Conservation (phyloP, 805 yeast genomes). For the Saccharomycopsis oosterbeekiorum region DNA sequence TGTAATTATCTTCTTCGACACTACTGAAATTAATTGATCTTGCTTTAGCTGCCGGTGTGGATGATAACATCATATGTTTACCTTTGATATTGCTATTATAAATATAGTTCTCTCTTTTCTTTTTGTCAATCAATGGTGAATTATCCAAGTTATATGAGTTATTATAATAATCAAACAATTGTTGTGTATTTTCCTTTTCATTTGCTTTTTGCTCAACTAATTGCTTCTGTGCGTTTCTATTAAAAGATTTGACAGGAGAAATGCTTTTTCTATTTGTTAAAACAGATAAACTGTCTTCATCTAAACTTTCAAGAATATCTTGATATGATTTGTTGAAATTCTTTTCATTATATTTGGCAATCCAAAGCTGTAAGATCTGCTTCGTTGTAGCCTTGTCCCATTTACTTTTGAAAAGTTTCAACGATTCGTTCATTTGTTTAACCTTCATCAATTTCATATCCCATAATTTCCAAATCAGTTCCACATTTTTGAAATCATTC, state of each 20-base stretch:
- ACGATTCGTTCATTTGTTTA: constrained; percentile 8
- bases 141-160: neutral
- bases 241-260: constrained; percentile 16
- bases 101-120: neutral
- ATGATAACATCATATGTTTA: neutral
- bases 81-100: neutral
- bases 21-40: neutral
- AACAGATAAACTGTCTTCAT: neutral
- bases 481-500: constrained; percentile 4
- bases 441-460: constrained; percentile 10
- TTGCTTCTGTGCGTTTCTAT: neutral
- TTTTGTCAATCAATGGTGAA: constrained; percentile 11
- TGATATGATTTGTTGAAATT: neutral
- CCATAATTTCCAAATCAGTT: constrained; percentile 6
- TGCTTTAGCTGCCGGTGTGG: neutral
- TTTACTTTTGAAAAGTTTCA: constrained; percentile 2
- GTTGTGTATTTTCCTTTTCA: neutral
- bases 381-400: constrained; percentile 12
- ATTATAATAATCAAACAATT: neutral
- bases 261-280: neutral
- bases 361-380: constrained; percentile 13
- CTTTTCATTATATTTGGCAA: constrained; percentile 5
- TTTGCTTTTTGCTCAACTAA: neutral
- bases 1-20: neutral
- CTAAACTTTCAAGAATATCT: neutral